Conservation (phyloP, 1,284 basidiomycete species). For the Cryptococcus amylolentus region DNA sequence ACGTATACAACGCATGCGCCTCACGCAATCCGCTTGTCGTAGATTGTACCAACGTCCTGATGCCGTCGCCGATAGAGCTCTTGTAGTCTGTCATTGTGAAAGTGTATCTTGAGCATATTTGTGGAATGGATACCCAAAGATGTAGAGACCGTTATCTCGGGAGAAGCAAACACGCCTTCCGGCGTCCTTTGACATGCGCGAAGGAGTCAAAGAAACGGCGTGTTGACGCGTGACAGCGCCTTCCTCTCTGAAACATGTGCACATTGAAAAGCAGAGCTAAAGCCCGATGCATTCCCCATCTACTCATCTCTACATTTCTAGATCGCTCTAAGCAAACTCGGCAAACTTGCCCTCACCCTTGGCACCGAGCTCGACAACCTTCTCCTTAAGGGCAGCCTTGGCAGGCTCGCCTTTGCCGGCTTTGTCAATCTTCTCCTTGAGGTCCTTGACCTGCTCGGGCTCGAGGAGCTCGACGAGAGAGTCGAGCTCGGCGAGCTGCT, state of each 20-base stretch:
- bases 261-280: background rate
- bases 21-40: no score
- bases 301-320: background rate
- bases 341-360: constrained; percentile 50
- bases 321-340: constrained; percentile 50
- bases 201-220: background rate
- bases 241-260: background rate
- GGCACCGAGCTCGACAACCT: constrained; percentile 34
- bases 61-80: no score
- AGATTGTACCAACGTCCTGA: no score
- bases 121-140: no score
- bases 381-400: constrained; percentile 43
- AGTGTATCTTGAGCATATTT: no score
- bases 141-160: no score
- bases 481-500: constrained; percentile 57
- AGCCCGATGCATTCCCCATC: background rate
- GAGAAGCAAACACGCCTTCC: no score
- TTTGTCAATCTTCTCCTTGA: constrained; percentile 55
- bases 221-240: background rate
- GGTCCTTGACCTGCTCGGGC: constrained; percentile 54
- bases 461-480: constrained; percentile 53
- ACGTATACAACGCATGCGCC: no score
- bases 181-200: background rate
- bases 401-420: constrained; percentile 50
- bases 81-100: no score